Evolutionary conservation across 2,329 filamentous ascomycete genomes (phyloP).

Genomic region (Talaromyces piceae): DNA sequence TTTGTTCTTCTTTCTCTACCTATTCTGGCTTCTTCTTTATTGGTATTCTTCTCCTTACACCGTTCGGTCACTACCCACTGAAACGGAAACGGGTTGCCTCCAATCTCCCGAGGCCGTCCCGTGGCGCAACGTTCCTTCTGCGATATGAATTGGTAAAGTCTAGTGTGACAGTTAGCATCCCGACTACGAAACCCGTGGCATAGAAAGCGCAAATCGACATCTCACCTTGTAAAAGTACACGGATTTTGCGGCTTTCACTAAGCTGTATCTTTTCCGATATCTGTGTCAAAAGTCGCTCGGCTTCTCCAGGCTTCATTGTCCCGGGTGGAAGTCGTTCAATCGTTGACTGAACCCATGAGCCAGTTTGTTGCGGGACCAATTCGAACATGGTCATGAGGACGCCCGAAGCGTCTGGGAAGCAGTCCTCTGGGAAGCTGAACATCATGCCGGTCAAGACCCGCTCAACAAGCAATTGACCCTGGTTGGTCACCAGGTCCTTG

Average conservation of each 20-base stretch:
- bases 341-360: constrained; percentile 74
- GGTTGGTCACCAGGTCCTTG: constrained; percentile 59
- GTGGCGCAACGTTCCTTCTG: constrained; percentile 85
- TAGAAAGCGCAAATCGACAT: neutral
- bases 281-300: constrained; percentile 69
- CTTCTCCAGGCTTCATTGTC: constrained; percentile 71
- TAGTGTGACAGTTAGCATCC: constrained; percentile 13
- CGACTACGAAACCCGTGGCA: neutral
- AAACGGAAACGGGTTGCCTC: constrained; percentile 87
- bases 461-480: constrained; percentile 75
- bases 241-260: constrained; percentile 68
- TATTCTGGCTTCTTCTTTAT: too few species aligned
- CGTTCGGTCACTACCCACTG: constrained; percentile 42
- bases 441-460: constrained; percentile 96
- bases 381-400: constrained; percentile 88
- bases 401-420: constrained; percentile 87
- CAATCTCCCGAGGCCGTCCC: constrained; percentile 80
- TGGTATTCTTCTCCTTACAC: neutral
- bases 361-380: constrained; percentile 70
- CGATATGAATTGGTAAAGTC: constrained; percentile 96
- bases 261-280: constrained; percentile 69
- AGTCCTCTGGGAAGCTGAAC: constrained; percentile 95
- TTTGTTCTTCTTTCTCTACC: neutral
- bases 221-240: constrained; percentile 65
- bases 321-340: constrained; percentile 76